A percentile compares a stretch with the other conserved stretches of the same genome.
phyloP scores from a whole-genome alignment of 1,284 basidiomycete genomes.

The Apiotrichum sp. region DNA sequence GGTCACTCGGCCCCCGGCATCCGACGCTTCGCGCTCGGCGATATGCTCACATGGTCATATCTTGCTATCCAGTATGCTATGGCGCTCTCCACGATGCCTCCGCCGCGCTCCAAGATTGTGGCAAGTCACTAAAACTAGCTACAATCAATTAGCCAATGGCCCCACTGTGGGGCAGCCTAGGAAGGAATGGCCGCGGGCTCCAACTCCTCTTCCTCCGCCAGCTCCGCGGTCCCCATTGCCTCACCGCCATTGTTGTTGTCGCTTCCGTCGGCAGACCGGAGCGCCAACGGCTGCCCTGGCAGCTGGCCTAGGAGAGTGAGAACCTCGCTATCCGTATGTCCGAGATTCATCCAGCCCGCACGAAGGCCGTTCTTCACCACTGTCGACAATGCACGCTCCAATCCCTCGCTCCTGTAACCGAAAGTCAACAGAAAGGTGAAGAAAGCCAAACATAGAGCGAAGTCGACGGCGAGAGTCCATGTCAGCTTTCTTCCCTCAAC shows the following conservation, averaged over 20 bases:
- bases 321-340: conserved; percentile 30
- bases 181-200: background rate
- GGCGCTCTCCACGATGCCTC: too few species aligned
- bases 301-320: conserved; percentile 16
- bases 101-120: too few species aligned
- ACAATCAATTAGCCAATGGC: too few species aligned
- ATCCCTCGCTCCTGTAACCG: conserved; percentile 45
- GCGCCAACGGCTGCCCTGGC: conserved; percentile 14
- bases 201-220: background rate
- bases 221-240: too few species aligned
- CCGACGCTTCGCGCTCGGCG: too few species aligned
- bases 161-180: background rate
- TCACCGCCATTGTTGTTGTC: background rate
- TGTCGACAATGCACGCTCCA: conserved; percentile 60
- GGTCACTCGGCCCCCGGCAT: too few species aligned
- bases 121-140: too few species aligned
- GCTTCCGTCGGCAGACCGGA: conserved; percentile 8
- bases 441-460: conserved; percentile 3
- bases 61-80: too few species aligned
- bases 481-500: background rate
- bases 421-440: background rate
- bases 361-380: conserved; percentile 66
- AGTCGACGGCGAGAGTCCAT: background rate
- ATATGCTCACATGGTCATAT: too few species aligned
- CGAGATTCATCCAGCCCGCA: conserved; percentile 54